Evolutionary conservation across 2,329 filamentous ascomycete species (phyloP).

Genomic region (Lachnellula suecica): DNA sequence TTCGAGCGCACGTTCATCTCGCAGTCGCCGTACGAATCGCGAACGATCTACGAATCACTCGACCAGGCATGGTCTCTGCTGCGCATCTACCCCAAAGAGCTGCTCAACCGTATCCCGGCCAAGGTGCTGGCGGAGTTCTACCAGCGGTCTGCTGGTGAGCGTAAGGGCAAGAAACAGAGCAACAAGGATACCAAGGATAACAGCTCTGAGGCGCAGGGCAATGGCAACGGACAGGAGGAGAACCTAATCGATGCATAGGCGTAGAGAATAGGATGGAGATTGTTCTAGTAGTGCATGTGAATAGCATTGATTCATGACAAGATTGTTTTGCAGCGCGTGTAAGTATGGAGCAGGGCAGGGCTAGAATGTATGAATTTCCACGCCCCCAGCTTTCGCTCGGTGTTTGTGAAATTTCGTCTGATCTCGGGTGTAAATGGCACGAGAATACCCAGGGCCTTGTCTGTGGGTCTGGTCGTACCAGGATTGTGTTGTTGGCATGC

Average conservation of each 20-base stretch:
- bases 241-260: conserved; percentile 60
- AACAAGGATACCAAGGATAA: conserved; percentile 41
- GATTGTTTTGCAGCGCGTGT: too few relatives aligned
- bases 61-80: conserved; percentile 96
- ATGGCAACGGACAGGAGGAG: conserved; percentile 48
- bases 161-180: conserved; percentile 62
- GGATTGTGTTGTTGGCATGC: too few relatives aligned
- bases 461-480: too few relatives aligned
- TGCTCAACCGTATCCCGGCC: conserved; percentile 91
- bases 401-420: too few relatives aligned
- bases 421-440: too few relatives aligned
- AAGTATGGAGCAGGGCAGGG: too few relatives aligned
- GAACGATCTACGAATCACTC: conserved; percentile 88
- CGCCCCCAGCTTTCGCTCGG: too few relatives aligned
- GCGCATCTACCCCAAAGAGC: conserved; percentile 95
- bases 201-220: conserved; percentile 29
- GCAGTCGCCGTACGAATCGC: conserved; percentile 89
- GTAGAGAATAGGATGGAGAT: not conserved
- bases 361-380: too few relatives aligned
- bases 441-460: too few relatives aligned
- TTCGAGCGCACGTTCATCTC: conserved; percentile 95
- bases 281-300: conserved; percentile 10
- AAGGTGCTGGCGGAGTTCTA: conserved; percentile 84
- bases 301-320: too few relatives aligned
- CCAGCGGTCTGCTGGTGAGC: conserved; percentile 62